A percentile compares a stretch with the other conserved stretches of the same genome.
These are phyloP conservation scores for Mycena alexandri DNA, from an alignment of 768 basidiomycete genomes.

Conservation along the genomic window DNA sequence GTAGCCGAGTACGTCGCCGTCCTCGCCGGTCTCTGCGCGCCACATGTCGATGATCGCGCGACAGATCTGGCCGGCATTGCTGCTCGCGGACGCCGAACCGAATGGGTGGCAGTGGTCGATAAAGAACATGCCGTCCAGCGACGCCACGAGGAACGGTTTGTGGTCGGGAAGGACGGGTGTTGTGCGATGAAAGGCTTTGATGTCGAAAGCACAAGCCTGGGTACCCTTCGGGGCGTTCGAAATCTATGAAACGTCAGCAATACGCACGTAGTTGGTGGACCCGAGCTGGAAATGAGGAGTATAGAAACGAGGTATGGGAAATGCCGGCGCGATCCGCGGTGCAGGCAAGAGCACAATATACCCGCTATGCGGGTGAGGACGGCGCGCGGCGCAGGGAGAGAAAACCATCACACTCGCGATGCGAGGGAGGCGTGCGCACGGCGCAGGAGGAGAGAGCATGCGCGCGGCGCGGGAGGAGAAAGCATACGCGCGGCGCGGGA, in stretches of 20 bases:
- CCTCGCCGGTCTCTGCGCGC: not conserved
- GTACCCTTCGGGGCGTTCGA: constrained; percentile 37
- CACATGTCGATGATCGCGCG: constrained; percentile 33
- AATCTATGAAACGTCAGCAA: constrained; percentile 28
- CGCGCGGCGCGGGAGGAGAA: no score
- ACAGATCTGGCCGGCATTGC: constrained; percentile 36
- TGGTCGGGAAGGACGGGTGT: constrained; percentile 29
- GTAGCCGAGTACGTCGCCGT: constrained; percentile 20
- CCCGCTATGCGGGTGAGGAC: no score
- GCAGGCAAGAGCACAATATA: no score
- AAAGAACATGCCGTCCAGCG: constrained; percentile 19
- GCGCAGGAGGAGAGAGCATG: no score
- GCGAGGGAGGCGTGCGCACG: no score
- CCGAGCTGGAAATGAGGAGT: no score
- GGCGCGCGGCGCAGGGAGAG: no score
- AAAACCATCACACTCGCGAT: no score
- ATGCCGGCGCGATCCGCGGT: no score
- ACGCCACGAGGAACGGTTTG: constrained; percentile 35
- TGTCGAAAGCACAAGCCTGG: constrained; percentile 37
- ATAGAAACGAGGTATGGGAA: no score
- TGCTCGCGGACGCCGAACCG: constrained; percentile 30
- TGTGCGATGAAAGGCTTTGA: constrained; percentile 14
- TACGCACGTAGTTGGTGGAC: no score
- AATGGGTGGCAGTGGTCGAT: constrained; percentile 42
- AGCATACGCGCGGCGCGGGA: no score